Evolutionary conservation across 441 rosid genomes (phyloP), one percentile per base, ranked within the genome.

Genomic region (Erodium moschatum): DNA sequence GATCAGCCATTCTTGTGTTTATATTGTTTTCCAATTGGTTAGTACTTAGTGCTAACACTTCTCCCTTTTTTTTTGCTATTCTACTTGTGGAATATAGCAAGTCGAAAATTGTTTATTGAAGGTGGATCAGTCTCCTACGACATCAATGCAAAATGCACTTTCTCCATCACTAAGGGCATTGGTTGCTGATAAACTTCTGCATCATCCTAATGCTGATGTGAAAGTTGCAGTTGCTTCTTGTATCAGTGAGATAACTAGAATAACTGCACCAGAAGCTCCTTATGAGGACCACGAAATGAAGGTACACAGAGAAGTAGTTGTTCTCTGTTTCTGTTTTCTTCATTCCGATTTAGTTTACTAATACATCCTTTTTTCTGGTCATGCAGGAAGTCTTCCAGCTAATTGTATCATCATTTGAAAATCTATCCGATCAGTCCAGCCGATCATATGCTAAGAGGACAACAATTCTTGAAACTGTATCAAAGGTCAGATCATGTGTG

Each of bases 211-310:
- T 70, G 74, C 38, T 54, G 97, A 92, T 75, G 93, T 95, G 52
- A 87, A 83, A 80, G 96, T 89, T 75, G 88, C 93, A 15, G 97
- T 92, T 64, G 97, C 97, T 46, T 82, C 96, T 44, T 95, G 98
- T 82, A 92, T 95, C 76, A 95, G 97, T 72, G 99, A 95, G 85
- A 90, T 92, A 73, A 95, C 97, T 12, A 85, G 99, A 85, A 95
- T 95, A 71, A 95, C 98, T 62, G 99, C 99, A 50, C 99, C 99
- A 0, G 99, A 95, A 12, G 97, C 98, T 74, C 99, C 99, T 31
- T 95, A 89, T 77, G 90, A 86, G 16, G 99, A 95, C 82, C 93
- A 92, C 0, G 80, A 74, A 77, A 92, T 95, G 99, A 95, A 83
- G 93, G 99, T 95, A 73, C 54, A 54, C 48, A 4, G 16, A 35